Base-by-base conservation (phyloP, 306 rosid genomes). In the Fragaria vesca region DNA sequence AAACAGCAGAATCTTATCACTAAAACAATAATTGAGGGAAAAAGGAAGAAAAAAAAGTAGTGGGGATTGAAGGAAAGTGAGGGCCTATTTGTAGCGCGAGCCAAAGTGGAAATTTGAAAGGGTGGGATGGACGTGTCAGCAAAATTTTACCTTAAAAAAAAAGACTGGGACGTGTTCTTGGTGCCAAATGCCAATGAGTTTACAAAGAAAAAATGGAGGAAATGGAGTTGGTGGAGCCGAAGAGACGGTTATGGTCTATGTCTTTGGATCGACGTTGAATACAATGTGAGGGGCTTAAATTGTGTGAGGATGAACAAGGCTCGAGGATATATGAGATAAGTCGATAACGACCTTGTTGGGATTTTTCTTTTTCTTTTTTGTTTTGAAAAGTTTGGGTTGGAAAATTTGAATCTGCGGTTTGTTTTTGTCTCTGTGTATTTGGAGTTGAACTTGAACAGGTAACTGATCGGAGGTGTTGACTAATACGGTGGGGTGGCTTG, bases 1-100 rank as follows among this genome's bases (percentile, higher is more conserved):
- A 16, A 15, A 47, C 9, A 12, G 12, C 34, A 43, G 46, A 68
- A 52, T 20, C 58, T 83, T 72, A 89, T 83, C 86, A 34, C 68
- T 43, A 78, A 73, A 40, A 84, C 76, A 58, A 60, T 60, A 55
- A 55, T 60, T 60, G 40, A 58, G 46, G 15, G 18, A 1, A 40
- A 74, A 76, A 30, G 47, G 16, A 17, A 18, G 6, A 26, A 36
- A 12, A 18, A 36, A n/a, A 57, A 40, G 50, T 38, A 42, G 62
- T 18, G 67, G 47, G 67, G 47, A 36, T 54, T 54, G 48, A 73
- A 52, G 54, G 34, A 12, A 24, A 34, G 32, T 7, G 61, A 16
- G 61, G 61, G 54, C 2, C 10, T 71, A 48, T 26, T 45, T 12
- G 24, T 34, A 65, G 11, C 1, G 66, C 3, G 66, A 12, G 38